A percentile compares a stretch with the other conserved stretches of the same genome.
Conservation (phyloP, 2,329 filamentous ascomycete genomes). For the Aspergillus fischeri region DNA sequence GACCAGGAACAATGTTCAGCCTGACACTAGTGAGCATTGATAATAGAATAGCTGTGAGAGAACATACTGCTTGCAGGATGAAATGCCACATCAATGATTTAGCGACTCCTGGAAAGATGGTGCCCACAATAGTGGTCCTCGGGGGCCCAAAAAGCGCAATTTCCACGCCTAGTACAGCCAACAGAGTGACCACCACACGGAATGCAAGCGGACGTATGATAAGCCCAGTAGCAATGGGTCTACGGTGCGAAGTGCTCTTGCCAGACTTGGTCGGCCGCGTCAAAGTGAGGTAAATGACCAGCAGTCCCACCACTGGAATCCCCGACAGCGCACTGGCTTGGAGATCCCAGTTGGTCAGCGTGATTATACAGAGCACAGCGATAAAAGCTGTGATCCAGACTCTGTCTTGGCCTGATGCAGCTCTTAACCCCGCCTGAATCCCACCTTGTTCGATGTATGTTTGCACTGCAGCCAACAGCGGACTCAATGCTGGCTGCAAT, state of each 20-base stretch:
- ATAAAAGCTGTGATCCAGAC: slow-evolving; percentile 19
- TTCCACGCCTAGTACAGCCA: not conserved
- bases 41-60: not conserved
- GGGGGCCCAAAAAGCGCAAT: not conserved
- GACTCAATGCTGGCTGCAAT: slow-evolving; percentile 28
- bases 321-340: slow-evolving; percentile 19
- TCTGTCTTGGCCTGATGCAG: no score
- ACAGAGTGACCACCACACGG: not conserved
- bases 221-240: slow-evolving; percentile 1
- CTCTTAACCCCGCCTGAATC: not conserved
- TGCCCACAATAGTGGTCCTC: not conserved
- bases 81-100: slow-evolving; percentile 7
- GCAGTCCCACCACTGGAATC: slow-evolving; percentile 25
- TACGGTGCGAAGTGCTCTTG: not conserved
- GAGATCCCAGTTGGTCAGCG: slow-evolving; percentile 28
- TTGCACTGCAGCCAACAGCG: slow-evolving; percentile 26
- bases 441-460: slow-evolving; percentile 14
- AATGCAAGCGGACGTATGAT: slow-evolving; percentile 1
- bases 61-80: slow-evolving; percentile 1
- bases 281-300: slow-evolving; percentile 26
- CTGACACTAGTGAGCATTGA: slow-evolving; percentile 1
- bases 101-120: not conserved
- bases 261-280: slow-evolving; percentile 1
- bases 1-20: slow-evolving; percentile 4
- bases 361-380: slow-evolving; percentile 19